Conservation (phyloP, 495 filamentous ascomycete species). For the Staphylotrichum tortipilum region DNA sequence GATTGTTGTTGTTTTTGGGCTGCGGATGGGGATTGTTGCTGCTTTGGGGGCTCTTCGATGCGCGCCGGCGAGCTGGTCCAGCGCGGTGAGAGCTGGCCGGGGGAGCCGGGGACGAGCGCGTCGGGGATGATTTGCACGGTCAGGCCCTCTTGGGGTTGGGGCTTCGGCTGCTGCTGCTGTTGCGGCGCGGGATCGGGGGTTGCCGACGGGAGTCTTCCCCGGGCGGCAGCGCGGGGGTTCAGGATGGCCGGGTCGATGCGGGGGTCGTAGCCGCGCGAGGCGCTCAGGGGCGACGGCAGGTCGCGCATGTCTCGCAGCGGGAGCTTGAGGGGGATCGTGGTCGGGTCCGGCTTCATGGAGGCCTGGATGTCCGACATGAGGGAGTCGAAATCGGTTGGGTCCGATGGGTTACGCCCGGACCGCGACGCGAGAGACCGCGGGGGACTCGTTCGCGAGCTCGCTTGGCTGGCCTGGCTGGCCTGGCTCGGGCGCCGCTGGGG, state of each 20-base stretch:
- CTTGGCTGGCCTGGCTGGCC: constrained; percentile 61
- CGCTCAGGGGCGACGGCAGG: constrained; percentile 16
- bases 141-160: background rate
- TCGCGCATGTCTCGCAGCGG: constrained; percentile 13
- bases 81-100: background rate
- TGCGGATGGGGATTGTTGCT: background rate
- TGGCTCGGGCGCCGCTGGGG: constrained; percentile 46
- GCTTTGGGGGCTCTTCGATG: background rate
- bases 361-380: constrained; percentile 46
- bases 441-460: constrained; percentile 65
- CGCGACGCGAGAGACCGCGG: constrained; percentile 37
- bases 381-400: constrained; percentile 35
- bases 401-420: constrained; percentile 29
- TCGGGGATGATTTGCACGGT: no score
- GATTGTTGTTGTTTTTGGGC: background rate
- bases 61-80: no score
- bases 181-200: background rate
- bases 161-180: background rate
- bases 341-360: constrained; percentile 26
- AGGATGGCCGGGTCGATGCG: constrained; percentile 28
- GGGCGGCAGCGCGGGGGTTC: constrained; percentile 9
- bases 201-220: background rate
- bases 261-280: constrained; percentile 26
- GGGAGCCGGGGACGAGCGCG: background rate
- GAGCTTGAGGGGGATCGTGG: constrained; percentile 19